Evolutionary conservation across 208 protist genomes (phyloP), one percentile per base, ranked within the genome.

Genomic region (Lotmaria passim): DNA sequence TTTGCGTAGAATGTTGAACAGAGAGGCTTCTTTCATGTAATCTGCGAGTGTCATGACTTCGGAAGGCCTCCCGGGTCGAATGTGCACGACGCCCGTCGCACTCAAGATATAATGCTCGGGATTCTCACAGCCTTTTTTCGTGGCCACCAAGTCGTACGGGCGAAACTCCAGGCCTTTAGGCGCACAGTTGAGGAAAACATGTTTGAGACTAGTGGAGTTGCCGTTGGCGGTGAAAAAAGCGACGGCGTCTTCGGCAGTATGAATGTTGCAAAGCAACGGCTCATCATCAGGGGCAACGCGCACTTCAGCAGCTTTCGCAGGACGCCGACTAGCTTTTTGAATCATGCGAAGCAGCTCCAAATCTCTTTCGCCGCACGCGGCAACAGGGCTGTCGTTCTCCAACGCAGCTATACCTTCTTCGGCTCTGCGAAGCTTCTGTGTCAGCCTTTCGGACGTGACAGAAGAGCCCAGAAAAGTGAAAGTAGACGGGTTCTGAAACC

Each of bases 31-130:
- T 59, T 87, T 75, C 84, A 98, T 95, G 88, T 93, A 97, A 30
- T 97, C 87, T 7, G 94, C 84, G 17, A 98, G 82, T 15, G 87
- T 92, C 31, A 97, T 86, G n/a, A 97, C 93, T 55, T 98, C 92
- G 7, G 95, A 96, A 10, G 95, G 93, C 47, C 86, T 58, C 8
- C 90, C 86, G 23, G 94, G 95, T 15, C 78, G 59, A 24, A 98
- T 83, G 72, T 98, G 96, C 12, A 98, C 97, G 23, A 98, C 90
- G 30, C 97, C 96, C 2, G 89, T 96, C 8, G 91, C 87, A 43
- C 92, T 97, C 79, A 98, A 93, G 56, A 97, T 93, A 66, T 98
- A 98, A 66, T 98, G 93, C 68, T 98, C 94, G 0, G 78, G 72
- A 21, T 97, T 80, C 59, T 93, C 79, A 12, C 80, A 53, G 21